phyloP scores from a whole-genome alignment of 306 rosid species.

The Lagenaria siceraria region DNA sequence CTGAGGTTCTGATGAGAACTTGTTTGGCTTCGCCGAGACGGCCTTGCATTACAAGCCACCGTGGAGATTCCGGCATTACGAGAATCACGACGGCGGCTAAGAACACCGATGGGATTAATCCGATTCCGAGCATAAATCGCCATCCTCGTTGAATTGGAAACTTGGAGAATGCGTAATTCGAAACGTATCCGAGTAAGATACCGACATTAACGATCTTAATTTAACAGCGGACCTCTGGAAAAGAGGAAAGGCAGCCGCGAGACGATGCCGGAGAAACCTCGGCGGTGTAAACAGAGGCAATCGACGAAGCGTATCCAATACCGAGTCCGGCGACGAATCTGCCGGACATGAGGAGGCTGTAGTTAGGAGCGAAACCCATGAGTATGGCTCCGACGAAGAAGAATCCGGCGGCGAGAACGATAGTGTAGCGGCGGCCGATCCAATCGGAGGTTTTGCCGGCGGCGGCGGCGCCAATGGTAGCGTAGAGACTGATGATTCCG shows the following conservation, averaged over 20 bases:
- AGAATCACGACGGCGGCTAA: constrained; percentile 31
- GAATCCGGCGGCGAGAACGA: not conserved
- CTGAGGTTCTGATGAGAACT: constrained; percentile 57
- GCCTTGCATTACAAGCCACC: constrained; percentile 81
- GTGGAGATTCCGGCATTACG: constrained; percentile 78
- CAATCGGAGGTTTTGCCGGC: not conserved
- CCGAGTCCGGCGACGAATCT: not conserved
- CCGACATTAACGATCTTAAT: not conserved
- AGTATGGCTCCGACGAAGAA: not conserved
- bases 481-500: constrained; percentile 57
- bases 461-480: not conserved
- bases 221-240: not conserved
- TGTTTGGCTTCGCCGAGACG: constrained; percentile 51
- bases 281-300: not conserved
- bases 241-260: not conserved
- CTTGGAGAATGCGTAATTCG: not conserved
- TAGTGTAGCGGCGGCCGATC: not conserved
- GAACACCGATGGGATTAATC: constrained; percentile 40
- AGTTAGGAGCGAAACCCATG: not conserved
- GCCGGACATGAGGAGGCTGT: not conserved
- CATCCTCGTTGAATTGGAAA: not conserved
- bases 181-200: not conserved
- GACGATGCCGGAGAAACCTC: not conserved
- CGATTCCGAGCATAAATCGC: constrained; percentile 4
- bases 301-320: not conserved